These are phyloP conservation scores for Penicillium sp. DNA, from an alignment of 2,329 filamentous ascomycete genomes.

Conservation along the genomic window DNA sequence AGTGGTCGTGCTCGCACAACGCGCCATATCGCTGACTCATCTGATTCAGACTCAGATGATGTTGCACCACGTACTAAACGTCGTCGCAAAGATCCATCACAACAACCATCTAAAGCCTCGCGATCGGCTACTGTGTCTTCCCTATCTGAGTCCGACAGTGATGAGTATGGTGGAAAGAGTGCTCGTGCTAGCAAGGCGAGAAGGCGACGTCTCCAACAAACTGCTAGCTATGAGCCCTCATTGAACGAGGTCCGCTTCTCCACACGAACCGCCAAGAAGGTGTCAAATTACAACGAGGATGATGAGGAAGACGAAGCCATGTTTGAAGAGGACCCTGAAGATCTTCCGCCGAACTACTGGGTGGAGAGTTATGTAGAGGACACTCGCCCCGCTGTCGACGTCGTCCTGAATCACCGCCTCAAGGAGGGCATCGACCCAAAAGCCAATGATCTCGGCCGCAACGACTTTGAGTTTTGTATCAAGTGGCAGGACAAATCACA, in stretches of 20 bases:
- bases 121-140: constrained; percentile 55
- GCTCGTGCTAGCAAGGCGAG: constrained; percentile 73
- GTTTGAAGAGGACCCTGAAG: constrained; percentile 57
- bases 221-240: constrained; percentile 60
- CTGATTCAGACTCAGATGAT: constrained; percentile 69
- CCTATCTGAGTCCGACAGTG: constrained; percentile 64
- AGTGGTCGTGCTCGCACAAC: constrained; percentile 69
- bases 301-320: constrained; percentile 58
- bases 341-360: constrained; percentile 68
- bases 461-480: constrained; percentile 86
- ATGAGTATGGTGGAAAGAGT: constrained; percentile 74
- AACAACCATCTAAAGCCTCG: constrained; percentile 49
- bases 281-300: constrained; percentile 67
- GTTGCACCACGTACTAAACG: constrained; percentile 49
- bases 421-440: constrained; percentile 61
- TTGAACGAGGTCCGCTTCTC: constrained; percentile 88
- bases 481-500: constrained; percentile 98
- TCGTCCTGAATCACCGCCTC: constrained; percentile 80
- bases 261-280: constrained; percentile 75
- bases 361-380: constrained; percentile 64
- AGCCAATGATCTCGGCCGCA: constrained; percentile 36
- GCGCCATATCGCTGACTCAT: constrained; percentile 62
- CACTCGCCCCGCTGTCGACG: constrained; percentile 80
- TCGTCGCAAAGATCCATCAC: constrained; percentile 54
- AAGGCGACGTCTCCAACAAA: constrained; percentile 65